Base-by-base conservation (phyloP, 2,329 filamentous ascomycete genomes). In the Scolecobasidium constrictum region DNA sequence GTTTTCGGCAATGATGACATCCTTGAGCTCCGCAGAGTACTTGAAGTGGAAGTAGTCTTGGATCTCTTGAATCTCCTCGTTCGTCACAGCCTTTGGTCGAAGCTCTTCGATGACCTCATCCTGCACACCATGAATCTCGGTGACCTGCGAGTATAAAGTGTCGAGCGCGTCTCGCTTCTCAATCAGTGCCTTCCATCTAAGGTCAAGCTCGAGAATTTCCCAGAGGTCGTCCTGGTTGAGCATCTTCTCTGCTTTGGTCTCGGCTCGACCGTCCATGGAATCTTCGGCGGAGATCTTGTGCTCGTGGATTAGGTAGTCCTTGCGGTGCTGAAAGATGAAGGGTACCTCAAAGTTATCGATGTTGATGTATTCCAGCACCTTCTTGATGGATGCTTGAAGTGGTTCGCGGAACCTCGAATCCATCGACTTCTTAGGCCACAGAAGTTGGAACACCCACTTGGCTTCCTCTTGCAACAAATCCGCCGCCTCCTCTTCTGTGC, bases 41-140 rank as follows among this genome's bases (percentile, higher is more conserved):
- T 88, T 83, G 62, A 98, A 98, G 56, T 96, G 87, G 42, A 96
- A 69, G 54, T 96, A 96, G 56, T 98, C 92, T 57, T 96, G 90
- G 17, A 98, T 66, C 60, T 98, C 92, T 58, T 98, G 92, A 15
- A 98, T 72, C 58, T 98, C 92, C 58, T 98, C 92, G 71, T 95
- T 88, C 0, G 83, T 90, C 4, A 77, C 77, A 3, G 88, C 87
- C 45, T 78, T 72, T 1, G 75, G 72, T n/a, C 92, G 74, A 72
- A 95, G 81, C 50, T 88, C 81, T 36, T 90, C 83, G 33, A 96
- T 78, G 44, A 86, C 79, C 1, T 69, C 57, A 55, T 96, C 92
- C 18, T 78, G 65, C 16, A 88, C 69, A 15, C 76, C 65, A 4
- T 65, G 63, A 1, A 63, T 49, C 40, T 66, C 65, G 54, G 78